Base-by-base conservation (phyloP, 164 flowering plant species). In the Stephania cephalantha region DNA sequence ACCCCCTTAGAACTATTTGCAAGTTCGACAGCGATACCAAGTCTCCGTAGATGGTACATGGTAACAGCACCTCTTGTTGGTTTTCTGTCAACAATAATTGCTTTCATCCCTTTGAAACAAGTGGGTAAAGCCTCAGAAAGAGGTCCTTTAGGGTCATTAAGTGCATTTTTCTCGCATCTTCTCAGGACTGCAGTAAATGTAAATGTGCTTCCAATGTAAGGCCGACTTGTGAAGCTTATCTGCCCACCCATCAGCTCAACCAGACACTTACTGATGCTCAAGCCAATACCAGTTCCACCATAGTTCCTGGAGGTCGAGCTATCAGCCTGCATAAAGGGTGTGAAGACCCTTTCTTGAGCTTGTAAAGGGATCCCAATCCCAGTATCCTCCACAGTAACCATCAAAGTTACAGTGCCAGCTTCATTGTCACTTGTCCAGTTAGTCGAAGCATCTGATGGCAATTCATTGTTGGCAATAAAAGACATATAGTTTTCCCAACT, bases 291-390 rank as follows among this genome's bases (percentile, higher is more conserved):
- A 20, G 97, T 92, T 29, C 98, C 98, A 12, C 98, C 98, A 81
- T 88, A 92, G 71, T 85, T 79, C 82, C 98, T 82, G 25, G 98
- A 94, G 52, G 97, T 92, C 25, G 98, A 92, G 80, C 97, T 94
- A 74, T 94, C 98, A 29, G 95, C 98, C 82, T 94, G 98, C 97
- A 94, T 87, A 79, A 94, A 94, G 42, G 98, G 97, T 55, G 82
- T 94, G 82, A 92, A 94, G 74, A 94, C 88, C 35, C 89, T 87
- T 12, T 87, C 89, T 75, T 92, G 98, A 6, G 93, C 93, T 46
- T 50, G 76, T 70, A 86, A 76, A 15, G 97, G 95, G 45, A 94
- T 94, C 52, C 98, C 98, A 68, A 87, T 90, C 55, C 98, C 98
- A 9, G 98, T 94, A 82, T 94, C 98, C 80, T 94, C 98, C 71